A percentile compares a stretch with the other conserved stretches of the same genome.
phyloP scores from a whole-genome alignment of 1,284 basidiomycete species.

The Ustilago tritici region DNA sequence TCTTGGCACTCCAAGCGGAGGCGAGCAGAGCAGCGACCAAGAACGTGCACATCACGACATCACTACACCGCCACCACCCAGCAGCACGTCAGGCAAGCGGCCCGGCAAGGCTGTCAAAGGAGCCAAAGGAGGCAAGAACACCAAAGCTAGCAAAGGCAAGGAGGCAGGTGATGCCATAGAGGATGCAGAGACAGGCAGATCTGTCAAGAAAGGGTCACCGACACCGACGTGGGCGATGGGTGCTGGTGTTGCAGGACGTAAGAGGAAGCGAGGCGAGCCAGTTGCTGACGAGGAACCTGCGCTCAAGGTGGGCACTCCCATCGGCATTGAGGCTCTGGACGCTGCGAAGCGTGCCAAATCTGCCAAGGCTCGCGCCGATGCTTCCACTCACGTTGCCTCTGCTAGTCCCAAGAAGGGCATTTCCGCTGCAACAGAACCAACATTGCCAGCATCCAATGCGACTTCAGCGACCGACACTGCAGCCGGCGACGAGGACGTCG shows the following conservation, averaged over 20 bases:
- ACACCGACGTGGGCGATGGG: constrained; percentile 59
- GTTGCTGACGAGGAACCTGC: constrained; percentile 50
- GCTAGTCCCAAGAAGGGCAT: constrained; percentile 38
- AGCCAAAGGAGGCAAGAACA: constrained; percentile 40
- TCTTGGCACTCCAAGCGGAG: constrained; percentile 44
- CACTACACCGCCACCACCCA: constrained; percentile 24
- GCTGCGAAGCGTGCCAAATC: constrained; percentile 53
- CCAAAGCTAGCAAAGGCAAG: constrained; percentile 32
- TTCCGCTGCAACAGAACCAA: neutral
- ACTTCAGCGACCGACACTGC: neutral
- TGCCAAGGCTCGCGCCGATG: constrained; percentile 49
- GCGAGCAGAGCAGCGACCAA: constrained; percentile 31
- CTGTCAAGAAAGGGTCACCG: constrained; percentile 77
- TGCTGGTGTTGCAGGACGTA: constrained; percentile 56
- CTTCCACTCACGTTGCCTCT: constrained; percentile 20
- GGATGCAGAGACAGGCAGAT: constrained; percentile 69
- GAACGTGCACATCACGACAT: constrained; percentile 38
- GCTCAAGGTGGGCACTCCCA: constrained; percentile 63
- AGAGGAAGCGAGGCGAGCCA: constrained; percentile 61
- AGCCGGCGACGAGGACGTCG: constrained; percentile 27
- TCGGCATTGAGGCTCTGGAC: constrained; percentile 65
- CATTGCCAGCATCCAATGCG: neutral
- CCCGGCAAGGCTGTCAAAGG: constrained; percentile 68
- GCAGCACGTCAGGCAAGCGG: constrained; percentile 69
- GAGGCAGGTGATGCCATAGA: constrained; percentile 65